phyloP scores from a whole-genome alignment of 2,329 filamentous ascomycete genomes.

The Aureobasidium pullulans region DNA sequence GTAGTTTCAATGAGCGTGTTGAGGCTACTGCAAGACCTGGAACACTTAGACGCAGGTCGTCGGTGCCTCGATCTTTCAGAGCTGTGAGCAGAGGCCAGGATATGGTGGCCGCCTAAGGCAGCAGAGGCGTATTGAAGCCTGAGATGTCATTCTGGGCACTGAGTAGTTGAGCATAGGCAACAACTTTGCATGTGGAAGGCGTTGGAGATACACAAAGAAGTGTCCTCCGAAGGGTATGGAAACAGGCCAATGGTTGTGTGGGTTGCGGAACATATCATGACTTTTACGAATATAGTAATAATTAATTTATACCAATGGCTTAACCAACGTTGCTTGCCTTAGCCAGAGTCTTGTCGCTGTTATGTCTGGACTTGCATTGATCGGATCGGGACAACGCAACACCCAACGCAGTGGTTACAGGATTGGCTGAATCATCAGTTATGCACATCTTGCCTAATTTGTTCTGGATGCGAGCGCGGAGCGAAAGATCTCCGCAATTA shows the following conservation, averaged over 20 bases:
- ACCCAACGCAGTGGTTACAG: not conserved
- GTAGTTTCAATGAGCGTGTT: conserved; percentile 25
- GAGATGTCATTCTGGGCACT: not conserved
- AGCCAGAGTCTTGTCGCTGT: no score
- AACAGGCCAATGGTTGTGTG: not conserved
- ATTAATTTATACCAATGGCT: not conserved
- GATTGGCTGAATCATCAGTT: not conserved
- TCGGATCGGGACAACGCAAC: no score
- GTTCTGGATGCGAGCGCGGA: not conserved
- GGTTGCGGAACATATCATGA: not conserved
- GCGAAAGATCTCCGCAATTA: not conserved
- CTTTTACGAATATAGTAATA: not conserved
- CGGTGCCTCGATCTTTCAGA: conserved; percentile 3
- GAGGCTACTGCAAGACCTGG: conserved; percentile 3
- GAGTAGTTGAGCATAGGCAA: not conserved
- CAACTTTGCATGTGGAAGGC: not conserved
- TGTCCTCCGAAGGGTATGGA: not conserved
- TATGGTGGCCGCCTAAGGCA: not conserved
- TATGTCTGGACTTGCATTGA: no score
- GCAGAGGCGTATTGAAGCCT: no score
- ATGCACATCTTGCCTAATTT: not conserved
- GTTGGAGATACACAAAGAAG: not conserved
- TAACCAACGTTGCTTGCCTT: no score
- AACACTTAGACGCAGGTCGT: not conserved
- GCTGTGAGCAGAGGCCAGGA: not conserved